Evolutionary conservation across 768 basidiomycete species (phyloP).

Genomic region (Dendrothele bispora): DNA sequence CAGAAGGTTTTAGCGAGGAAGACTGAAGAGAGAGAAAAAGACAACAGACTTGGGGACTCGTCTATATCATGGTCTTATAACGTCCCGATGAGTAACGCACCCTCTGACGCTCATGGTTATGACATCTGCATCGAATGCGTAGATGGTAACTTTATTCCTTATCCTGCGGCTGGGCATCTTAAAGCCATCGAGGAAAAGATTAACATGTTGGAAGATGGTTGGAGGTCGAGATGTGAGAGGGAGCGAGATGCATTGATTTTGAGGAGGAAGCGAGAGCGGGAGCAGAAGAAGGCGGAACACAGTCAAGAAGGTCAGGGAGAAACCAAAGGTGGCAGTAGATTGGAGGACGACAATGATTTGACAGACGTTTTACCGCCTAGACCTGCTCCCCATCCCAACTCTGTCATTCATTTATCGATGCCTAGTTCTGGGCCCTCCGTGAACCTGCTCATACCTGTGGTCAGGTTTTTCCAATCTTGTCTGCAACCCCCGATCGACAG

Average conservation of each 20-base stretch:
- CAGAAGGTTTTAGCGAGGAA: slow-evolving; percentile 21
- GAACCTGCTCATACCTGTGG: slow-evolving; percentile 57
- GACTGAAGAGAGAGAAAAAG: not conserved
- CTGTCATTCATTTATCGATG: slow-evolving; percentile 73
- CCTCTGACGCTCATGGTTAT: slow-evolving; percentile 59
- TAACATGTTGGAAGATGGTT: slow-evolving; percentile 60
- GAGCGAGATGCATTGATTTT: slow-evolving; percentile 12
- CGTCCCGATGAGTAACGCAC: not conserved
- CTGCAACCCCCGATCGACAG: slow-evolving; percentile 38
- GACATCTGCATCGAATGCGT: slow-evolving; percentile 90
- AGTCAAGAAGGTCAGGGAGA: too few relatives aligned
- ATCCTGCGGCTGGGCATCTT: slow-evolving; percentile 64
- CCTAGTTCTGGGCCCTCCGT: slow-evolving; percentile 60
- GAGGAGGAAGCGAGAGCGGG: slow-evolving; percentile 11
- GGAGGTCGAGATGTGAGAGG: slow-evolving; percentile 39
- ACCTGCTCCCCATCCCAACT: slow-evolving; percentile 69
- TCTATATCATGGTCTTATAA: not conserved
- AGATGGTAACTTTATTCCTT: slow-evolving; percentile 75
- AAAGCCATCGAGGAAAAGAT: slow-evolving; percentile 78
- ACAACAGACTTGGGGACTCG: not conserved
- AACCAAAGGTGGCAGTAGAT: too few relatives aligned
- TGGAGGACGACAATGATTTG: slow-evolving; percentile 3
- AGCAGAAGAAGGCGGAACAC: slow-evolving; percentile 16
- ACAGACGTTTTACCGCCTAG: slow-evolving; percentile 44
- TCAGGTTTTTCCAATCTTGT: slow-evolving; percentile 68